Base-by-base conservation (phyloP, 2,329 filamentous ascomycete species). In the Gyromitra esculenta region DNA sequence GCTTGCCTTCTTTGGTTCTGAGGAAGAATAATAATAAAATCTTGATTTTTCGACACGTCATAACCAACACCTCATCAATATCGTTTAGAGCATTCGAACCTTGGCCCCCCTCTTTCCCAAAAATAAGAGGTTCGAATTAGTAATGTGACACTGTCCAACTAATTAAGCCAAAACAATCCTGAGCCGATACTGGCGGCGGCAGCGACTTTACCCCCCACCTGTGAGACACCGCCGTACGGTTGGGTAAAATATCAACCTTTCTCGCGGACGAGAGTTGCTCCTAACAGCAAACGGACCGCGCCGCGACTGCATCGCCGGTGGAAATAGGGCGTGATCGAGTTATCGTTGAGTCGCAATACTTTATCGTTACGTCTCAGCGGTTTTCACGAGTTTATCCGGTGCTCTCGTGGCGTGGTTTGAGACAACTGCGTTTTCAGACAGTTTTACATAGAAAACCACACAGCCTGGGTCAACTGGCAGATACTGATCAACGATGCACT, bases 341-440 rank as follows among this genome's bases (percentile, higher is more conserved):
- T 52, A 31, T 67, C 41, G 50, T 59, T 39, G 50, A 39, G 37
- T 43, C 31, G 37, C 39, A 6, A 21, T 25, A 54, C 25, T 1
- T 54, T 54, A 31, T 31, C 9, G 18, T 11, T 43, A 35, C n/a
- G 18, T 52, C 45, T 54, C 37, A 48, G 41, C 31, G 25, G 5
- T 15, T 6, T 31, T 25, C 67, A 31, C 43, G 45, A 54, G 67
- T 54, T 70, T 70, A 70, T 63, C 57, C 45, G 56, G 67, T 31
- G 50, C 11, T 56, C 25, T 9, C n/a, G 39, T 25, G 13, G 52
- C 25, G 7, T 50, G 13, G 13, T 70, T 54, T 62, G 56, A 62
- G 56, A 54, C 67, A 70, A 52, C 21, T 18, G n/a, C 37, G 43
- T 35, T 62, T 62, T 62, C 57, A 63, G 13, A 13, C 37, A 43